phyloP scores from a whole-genome alignment of 1,139 yeast genomes.

The Suhomyces kunorum region DNA sequence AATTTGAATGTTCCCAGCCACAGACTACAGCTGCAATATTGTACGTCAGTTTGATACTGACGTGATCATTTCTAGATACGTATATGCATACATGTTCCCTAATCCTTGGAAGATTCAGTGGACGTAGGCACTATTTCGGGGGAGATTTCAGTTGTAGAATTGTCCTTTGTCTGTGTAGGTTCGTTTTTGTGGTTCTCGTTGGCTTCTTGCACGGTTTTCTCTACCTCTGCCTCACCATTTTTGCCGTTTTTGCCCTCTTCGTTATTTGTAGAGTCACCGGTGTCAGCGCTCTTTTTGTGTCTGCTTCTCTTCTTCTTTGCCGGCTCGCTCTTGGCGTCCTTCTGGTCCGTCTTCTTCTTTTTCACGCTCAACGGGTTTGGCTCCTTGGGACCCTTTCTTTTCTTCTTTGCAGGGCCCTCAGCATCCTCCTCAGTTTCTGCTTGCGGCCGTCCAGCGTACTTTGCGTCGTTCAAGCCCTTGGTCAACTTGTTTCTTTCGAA shows the following conservation, averaged over 20 bases:
- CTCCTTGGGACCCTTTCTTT: conserved; percentile 69
- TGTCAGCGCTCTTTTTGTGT: conserved; percentile 20
- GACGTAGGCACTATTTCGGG: not conserved
- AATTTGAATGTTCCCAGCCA: not conserved
- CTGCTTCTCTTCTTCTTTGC: conserved; percentile 30
- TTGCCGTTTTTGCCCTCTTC: too few species aligned
- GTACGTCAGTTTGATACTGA: not conserved
- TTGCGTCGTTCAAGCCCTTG: conserved; percentile 69
- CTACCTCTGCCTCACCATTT: not conserved
- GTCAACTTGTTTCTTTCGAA: conserved; percentile 69
- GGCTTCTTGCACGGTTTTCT: not conserved
- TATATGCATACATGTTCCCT: not conserved
- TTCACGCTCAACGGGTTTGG: conserved; percentile 86
- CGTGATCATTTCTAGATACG: not conserved
- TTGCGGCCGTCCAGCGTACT: conserved; percentile 33
- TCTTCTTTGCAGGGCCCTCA: conserved; percentile 31
- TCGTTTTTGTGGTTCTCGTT: not conserved
- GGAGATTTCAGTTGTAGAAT: not conserved
- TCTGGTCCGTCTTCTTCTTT: conserved; percentile 50
- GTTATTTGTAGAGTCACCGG: too few species aligned
- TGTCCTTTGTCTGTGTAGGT: not conserved
- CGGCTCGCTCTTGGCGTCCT: not conserved
- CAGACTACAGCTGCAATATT: too few species aligned
- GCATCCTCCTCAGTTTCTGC: conserved; percentile 17
- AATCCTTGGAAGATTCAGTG: not conserved